These are phyloP conservation scores for Apiospora pterosperma DNA, from an alignment of 2,329 filamentous ascomycete genomes.

Conservation along the genomic window DNA sequence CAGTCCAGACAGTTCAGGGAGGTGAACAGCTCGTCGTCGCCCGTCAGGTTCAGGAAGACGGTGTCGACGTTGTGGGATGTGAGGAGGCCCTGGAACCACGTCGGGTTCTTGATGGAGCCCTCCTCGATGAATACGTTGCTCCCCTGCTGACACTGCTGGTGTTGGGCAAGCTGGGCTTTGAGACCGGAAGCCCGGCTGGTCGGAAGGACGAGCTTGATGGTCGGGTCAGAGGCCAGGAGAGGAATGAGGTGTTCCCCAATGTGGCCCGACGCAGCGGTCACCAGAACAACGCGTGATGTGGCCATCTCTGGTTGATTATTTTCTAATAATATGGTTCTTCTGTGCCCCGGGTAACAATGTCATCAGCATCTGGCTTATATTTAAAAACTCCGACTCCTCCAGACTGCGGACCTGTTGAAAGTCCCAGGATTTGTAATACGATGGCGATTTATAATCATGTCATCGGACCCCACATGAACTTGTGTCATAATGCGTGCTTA, in stretches of 20 bases:
- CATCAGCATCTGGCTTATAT: not conserved
- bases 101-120: constrained; percentile 5
- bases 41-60: constrained; percentile 1
- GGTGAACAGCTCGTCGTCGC: constrained; percentile 5
- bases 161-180: not conserved
- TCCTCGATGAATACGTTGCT: constrained; percentile 2
- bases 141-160: not conserved
- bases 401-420: not conserved
- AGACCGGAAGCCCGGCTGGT: not conserved
- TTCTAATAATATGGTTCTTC: too few species aligned
- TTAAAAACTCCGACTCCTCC: not conserved
- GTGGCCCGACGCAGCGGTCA: not conserved
- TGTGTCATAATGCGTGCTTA: not conserved
- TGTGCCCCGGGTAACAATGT: not conserved
- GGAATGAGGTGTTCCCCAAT: constrained; percentile 5
- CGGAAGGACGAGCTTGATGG: not conserved
- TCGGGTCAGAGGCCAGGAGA: not conserved
- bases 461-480: too few species aligned
- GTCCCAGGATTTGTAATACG: not conserved
- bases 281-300: not conserved
- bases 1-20: constrained; percentile 2
- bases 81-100: not conserved
- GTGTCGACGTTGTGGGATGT: constrained; percentile 1
- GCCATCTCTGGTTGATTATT: not conserved
- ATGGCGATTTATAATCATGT: not conserved